Base-by-base conservation (phyloP, 164 flowering plant species). In the Tetracentron sinense region DNA sequence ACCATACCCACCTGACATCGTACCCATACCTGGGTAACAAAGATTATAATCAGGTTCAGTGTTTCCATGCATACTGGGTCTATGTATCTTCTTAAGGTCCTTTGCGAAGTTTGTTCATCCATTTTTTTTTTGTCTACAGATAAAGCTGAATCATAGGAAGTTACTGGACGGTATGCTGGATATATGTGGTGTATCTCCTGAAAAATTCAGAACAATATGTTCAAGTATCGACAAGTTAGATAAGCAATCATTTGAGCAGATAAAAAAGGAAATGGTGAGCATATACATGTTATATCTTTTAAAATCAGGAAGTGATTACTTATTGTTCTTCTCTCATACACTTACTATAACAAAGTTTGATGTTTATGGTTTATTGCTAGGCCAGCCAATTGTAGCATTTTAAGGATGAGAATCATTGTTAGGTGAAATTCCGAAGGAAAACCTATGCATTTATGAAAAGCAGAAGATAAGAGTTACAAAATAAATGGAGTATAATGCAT, bases 181-280 rank as follows among this genome's bases (percentile, higher is more conserved):
- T 56, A 85, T 94, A 20, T 91, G 97, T 79, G 99, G 97, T 56
- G 96, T 91, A 66, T 85, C 99, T 56, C 65, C 89, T 66, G 85
- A 86, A 66, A 94, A 94, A 57, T 94, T 94, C 64, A 78, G 97
- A 79, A 88, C 96, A 35, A 90, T 94, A 31, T 91, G 97, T 75
- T 94, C 99, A 49, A 91, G 96, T 65, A 85, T 94, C 60, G 99
- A 94, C 86, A 94, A 94, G 79, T 71, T 94, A 67, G 99, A 94
- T 80, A 94, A 94, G 76, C 91, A 81, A 68, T 54, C 96, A 0
- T 88, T 89, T 72, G 90, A 85, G 58, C 87, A 85, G 71, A 76
- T 94, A 48, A 88, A 79, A 65, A 86, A 79, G 69, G 97, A 94
- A 79, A 82, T 94, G 97, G 99, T 94, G 68, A 73, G 78, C 17